Evolutionary conservation across 805 yeast genomes (phyloP), one percentile per base, ranked within the genome.

Genomic region (Candida railenensis): DNA sequence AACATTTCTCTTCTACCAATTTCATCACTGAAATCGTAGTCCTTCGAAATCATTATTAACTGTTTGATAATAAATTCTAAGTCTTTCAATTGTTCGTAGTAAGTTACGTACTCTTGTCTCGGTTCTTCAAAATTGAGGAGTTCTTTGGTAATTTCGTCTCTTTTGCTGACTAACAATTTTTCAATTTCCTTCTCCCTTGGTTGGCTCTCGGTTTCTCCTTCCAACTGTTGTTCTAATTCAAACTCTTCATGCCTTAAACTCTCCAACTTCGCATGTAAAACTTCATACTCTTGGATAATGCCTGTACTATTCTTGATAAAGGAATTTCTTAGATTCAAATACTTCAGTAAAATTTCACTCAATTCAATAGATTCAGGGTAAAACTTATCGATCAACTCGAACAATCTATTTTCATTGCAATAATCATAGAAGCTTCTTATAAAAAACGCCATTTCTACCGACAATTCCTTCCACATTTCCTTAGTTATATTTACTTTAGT

Each of bases 21-120:
- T 63, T 91, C 96, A 68, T 94, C 97, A 55, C 89, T 85, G 57
- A 81, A 89, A 62, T 94, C 98, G 58, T 85, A 86, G 34, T 80
- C 78, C 22, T 77, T 77, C 0, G 91, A 84, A 22, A 89, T 77
- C 8, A 70, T 63, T 34, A 92, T 61, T 18, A 92, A 63, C 62
- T 94, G 96, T 48, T 82, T 81, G 37, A 90, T 75, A 40, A 90
- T 80, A 58, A 83, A 90, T 51, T 87, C 91, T 22, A 81, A 59
- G 46, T 85, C 89, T 19, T 69, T 73, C 3, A 78, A 68, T 45
- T 83, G 82, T 2, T 69, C 72, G 1, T 70, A 64, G 43, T 64
- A 62, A 2, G 63, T 55, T n/a, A 48, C 42, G 39, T 58, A 64
- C 19, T 57, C 57, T 4, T 56, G 59, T 12, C 61, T 61, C 19